phyloP scores from a whole-genome alignment of 176 grass and related monocot genomes.

The Panicum miliaceum region DNA sequence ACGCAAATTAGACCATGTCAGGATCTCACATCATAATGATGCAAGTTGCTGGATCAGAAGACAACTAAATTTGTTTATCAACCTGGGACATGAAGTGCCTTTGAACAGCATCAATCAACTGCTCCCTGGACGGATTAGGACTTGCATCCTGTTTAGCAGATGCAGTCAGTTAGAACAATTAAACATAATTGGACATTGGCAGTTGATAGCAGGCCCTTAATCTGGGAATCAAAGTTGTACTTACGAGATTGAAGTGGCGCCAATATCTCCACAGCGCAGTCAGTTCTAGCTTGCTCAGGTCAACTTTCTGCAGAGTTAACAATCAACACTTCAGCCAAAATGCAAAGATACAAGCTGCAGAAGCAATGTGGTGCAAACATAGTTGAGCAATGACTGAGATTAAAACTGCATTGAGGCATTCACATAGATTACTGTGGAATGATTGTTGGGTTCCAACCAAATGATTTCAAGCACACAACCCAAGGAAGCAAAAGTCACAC shows the following conservation, averaged over 20 bases:
- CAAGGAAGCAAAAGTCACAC: slow-evolving; percentile 50
- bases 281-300: slow-evolving; percentile 82
- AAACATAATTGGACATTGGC: neutral
- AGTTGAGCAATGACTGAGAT: slow-evolving; percentile 11
- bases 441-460: slow-evolving; percentile 12
- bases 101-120: slow-evolving; percentile 77
- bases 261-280: slow-evolving; percentile 91
- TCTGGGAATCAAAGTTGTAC: slow-evolving; percentile 27
- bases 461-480: slow-evolving; percentile 24
- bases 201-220: slow-evolving; percentile 5
- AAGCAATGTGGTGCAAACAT: slow-evolving; percentile 17
- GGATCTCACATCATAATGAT: neutral
- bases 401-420: slow-evolving; percentile 22
- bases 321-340: neutral
- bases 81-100: slow-evolving; percentile 92
- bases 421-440: slow-evolving; percentile 18
- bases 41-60: slow-evolving; percentile 16
- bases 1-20: slow-evolving; percentile 24
- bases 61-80: slow-evolving; percentile 23
- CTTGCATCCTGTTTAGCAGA: slow-evolving; percentile 55
- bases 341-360: slow-evolving; percentile 1
- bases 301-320: slow-evolving; percentile 69
- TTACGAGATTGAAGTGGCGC: slow-evolving; percentile 81
- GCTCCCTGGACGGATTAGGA: slow-evolving; percentile 81
- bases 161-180: slow-evolving; percentile 29